phyloP scores from a whole-genome alignment of 805 yeast species.

The Starmerella gropengiesseri region DNA sequence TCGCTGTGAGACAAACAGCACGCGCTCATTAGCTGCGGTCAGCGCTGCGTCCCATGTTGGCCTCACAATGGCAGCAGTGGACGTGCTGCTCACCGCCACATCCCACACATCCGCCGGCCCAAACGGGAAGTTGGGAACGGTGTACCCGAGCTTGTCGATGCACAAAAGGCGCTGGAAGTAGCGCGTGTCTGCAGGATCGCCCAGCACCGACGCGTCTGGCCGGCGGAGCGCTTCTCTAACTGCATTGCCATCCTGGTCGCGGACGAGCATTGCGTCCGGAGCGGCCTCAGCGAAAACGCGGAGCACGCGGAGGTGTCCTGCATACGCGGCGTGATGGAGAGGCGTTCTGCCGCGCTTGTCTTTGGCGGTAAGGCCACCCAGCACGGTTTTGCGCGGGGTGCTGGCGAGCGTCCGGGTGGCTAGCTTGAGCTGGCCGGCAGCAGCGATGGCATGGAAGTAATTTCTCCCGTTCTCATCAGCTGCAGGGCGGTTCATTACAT shows the following conservation, averaged over 20 bases:
- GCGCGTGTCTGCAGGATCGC: conserved; percentile 3
- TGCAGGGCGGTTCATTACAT: conserved; percentile 10
- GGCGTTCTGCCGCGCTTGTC: conserved; percentile 24
- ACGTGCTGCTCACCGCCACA: conserved; percentile 13
- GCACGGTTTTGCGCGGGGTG: conserved; percentile 12
- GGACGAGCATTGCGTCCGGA: conserved; percentile 18
- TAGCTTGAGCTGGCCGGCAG: conserved; percentile 14
- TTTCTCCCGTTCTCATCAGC: conserved; percentile 19
- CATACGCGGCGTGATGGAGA: conserved; percentile 22
- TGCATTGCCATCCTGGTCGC: conserved; percentile 16
- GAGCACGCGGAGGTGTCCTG: conserved; percentile 20
- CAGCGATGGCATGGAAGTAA: conserved; percentile 24
- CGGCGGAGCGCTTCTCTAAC: conserved; percentile 19
- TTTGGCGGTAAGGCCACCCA: conserved; percentile 16
- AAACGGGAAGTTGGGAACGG: conserved; percentile 4
- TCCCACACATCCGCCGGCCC: conserved; percentile 19
- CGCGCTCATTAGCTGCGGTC: neutral
- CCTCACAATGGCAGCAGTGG: conserved; percentile 10
- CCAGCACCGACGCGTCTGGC: conserved; percentile 10
- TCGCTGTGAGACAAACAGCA: conserved; percentile 1
- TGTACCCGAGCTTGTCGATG: conserved; percentile 8
- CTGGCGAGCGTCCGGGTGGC: conserved; percentile 14
- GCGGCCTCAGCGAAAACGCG: conserved; percentile 17
- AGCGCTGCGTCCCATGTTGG: conserved; percentile 5
- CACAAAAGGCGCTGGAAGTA: conserved; percentile 7